Base-by-base conservation (phyloP, 495 filamentous ascomycete species). In the Aspergillus homomorphus region DNA sequence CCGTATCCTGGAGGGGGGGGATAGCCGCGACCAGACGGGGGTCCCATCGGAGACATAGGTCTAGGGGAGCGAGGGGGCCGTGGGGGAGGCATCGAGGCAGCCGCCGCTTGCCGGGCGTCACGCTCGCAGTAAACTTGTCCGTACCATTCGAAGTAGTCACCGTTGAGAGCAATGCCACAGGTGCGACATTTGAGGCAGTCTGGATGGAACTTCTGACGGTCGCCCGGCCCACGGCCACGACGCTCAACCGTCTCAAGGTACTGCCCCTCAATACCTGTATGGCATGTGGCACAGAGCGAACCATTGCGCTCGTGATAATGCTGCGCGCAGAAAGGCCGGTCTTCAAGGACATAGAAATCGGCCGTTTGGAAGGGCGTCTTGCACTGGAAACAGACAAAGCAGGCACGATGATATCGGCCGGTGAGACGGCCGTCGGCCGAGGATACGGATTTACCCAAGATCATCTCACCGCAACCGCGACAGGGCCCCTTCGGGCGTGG, bases 241-340 rank as follows among this genome's bases (percentile, higher is more conserved):
- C 60, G 66, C 51, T 76, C 76, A 3, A 74, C 65, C 14, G 92
- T 96, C 66, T 96, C 92, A n/a, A 98, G 81, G 66, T 95, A 98
- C 60, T 93, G 85, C 2, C 94, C 94, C 67, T 98, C 94, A 64
- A 98, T 98, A 12, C 94, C 94, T 16, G 71, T 73, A 64, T 89
- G 82, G 68, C 94, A 98, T 41, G 80, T 81, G 1, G 80, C 80
- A 67, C 94, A 98, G 0, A 96, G 70, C 20, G 89, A 93, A 43
- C 86, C 84, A 67, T 98, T 98, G 41, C 92, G 82, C 68, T 89
- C 82, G 72, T 98, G 94, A 67, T 98, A 98, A 71, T 98, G 92
- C 33, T 87, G 86, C 30, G 89, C 87, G 75, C 94, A 98, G 76
- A 89, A 96, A 3, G 94, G 94, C 9, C 84, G 76, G 70, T 98